phyloP scores from a whole-genome alignment of 208 protist species.

The Endotrypanum monterogeii region DNA sequence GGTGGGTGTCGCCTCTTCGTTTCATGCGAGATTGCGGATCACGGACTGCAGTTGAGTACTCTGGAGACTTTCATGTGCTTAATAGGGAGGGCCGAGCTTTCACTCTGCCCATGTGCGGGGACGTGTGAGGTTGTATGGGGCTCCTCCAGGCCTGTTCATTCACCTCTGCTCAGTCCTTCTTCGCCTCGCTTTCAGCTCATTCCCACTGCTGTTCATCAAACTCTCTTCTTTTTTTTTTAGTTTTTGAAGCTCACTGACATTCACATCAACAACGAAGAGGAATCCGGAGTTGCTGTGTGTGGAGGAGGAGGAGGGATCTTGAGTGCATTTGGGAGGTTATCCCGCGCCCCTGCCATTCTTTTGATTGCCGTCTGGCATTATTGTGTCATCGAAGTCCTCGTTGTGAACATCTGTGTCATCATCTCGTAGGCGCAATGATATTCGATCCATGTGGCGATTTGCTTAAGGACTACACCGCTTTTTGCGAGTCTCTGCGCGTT shows the following conservation, averaged over 20 bases:
- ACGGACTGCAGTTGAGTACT: no score
- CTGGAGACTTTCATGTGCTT: no score
- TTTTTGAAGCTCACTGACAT: not conserved
- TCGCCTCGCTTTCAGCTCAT: no score
- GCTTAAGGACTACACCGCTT: conserved; percentile 85
- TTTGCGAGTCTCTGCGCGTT: conserved; percentile 78
- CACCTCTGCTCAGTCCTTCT: no score
- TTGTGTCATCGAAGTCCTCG: not conserved
- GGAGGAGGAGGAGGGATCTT: not conserved
- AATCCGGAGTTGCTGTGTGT: not conserved
- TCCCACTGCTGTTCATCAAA: no score
- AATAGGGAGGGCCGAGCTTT: no score
- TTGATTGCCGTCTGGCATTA: not conserved
- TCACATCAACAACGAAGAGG: not conserved
- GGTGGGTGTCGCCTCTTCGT: no score
- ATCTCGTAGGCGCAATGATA: conserved; percentile 32
- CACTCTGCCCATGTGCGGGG: no score
- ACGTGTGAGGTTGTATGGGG: no score
- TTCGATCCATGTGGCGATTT: conserved; percentile 89
- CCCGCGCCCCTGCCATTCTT: no score
- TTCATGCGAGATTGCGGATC: no score
- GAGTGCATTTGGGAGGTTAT: not conserved
- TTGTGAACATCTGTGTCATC: not conserved
- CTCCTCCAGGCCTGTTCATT: no score
- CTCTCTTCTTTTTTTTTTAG: not conserved